phyloP scores from a whole-genome alignment of 257 asterid genomes.

The Nicotiana noctiflora region DNA sequence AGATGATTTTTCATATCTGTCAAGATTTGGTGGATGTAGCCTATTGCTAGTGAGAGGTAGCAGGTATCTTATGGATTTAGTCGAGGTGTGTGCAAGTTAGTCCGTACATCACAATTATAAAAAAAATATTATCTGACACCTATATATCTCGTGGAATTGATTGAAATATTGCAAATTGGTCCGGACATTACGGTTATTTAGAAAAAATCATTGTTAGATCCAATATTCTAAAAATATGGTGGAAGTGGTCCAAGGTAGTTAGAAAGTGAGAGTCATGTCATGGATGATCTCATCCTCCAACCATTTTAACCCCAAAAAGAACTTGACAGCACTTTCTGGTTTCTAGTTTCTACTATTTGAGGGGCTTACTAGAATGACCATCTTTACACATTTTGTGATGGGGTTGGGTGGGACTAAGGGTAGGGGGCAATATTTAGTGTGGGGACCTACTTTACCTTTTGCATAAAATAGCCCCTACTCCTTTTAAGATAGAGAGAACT shows the following conservation, averaged over 20 bases:
- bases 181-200: too few relatives aligned
- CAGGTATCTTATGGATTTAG: too few relatives aligned
- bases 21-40: too few relatives aligned
- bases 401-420: not conserved
- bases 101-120: too few relatives aligned
- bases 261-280: constrained; percentile 3
- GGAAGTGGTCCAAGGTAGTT: constrained; percentile 2
- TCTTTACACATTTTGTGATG: not conserved
- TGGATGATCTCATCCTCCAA: constrained; percentile 8
- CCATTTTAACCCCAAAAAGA: not conserved
- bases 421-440: not conserved
- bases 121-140: too few relatives aligned
- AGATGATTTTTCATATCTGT: too few relatives aligned
- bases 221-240: not conserved
- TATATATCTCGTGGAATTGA: too few relatives aligned
- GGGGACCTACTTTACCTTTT: not conserved
- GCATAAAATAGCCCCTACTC: not conserved
- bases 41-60: too few relatives aligned
- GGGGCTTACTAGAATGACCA: not conserved
- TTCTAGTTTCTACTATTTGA: not conserved
- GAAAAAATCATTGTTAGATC: not conserved
- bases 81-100: too few relatives aligned
- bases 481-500: not conserved
- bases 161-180: accelerated
- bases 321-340: not conserved